phyloP scores from a whole-genome alignment of 331 rosid genomes.

The Dryas integrifolia region DNA sequence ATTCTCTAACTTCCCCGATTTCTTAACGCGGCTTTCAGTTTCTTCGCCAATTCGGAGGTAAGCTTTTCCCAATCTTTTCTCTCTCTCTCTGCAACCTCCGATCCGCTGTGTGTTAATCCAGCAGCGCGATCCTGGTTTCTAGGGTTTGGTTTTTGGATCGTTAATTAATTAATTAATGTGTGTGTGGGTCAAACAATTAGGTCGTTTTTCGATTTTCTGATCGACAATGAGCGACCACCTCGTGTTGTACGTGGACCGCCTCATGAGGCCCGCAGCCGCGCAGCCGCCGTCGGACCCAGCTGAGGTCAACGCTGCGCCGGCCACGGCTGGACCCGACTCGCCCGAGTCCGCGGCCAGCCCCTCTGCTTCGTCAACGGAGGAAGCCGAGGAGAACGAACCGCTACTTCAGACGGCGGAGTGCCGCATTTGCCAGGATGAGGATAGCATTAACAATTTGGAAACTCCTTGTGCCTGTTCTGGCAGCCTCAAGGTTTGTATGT shows the following conservation, averaged over 20 bases:
- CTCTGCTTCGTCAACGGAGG: conserved; percentile 36
- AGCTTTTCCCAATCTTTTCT: conserved; percentile 9
- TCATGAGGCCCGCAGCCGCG: conserved; percentile 42
- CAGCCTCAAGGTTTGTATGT: conserved; percentile 70
- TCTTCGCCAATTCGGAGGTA: conserved; percentile 34
- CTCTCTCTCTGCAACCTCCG: conserved; percentile 26
- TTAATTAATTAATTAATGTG: not conserved
- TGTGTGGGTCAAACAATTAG: conserved; percentile 19
- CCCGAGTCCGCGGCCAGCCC: conserved; percentile 34
- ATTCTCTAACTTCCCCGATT: conserved; percentile 23
- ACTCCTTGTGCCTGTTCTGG: conserved; percentile 91
- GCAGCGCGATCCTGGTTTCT: conserved; percentile 33
- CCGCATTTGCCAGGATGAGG: conserved; percentile 98
- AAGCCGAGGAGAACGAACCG: conserved; percentile 55
- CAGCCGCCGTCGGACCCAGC: conserved; percentile 42
- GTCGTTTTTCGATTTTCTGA: conserved; percentile 26
- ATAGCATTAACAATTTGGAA: conserved; percentile 63
- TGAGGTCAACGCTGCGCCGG: conserved; percentile 36
- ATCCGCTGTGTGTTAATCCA: conserved; percentile 27
- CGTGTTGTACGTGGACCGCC: conserved; percentile 71
- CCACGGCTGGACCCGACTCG: not conserved
- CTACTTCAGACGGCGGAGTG: conserved; percentile 80
- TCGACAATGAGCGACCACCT: conserved; percentile 75
- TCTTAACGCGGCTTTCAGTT: conserved; percentile 22
- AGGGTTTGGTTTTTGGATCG: not conserved